Evolutionary conservation across 768 basidiomycete genomes (phyloP).

Genomic region (Suillus sp.): DNA sequence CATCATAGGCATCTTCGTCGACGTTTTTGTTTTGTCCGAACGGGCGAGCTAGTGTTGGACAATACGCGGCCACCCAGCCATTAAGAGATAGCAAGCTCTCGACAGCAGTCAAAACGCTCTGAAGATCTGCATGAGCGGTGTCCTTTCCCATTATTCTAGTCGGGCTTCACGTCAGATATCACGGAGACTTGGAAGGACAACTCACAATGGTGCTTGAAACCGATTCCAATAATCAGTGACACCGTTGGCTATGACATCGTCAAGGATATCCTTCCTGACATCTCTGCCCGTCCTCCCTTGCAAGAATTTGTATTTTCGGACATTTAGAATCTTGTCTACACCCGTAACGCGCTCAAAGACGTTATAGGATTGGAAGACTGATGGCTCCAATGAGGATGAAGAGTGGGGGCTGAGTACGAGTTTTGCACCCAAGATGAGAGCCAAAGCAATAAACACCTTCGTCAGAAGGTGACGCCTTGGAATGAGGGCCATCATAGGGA

Average conservation of each 20-base stretch:
- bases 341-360: slow-evolving; percentile 67
- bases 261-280: slow-evolving; percentile 78
- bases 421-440: slow-evolving; percentile 24
- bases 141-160: slow-evolving; percentile 76
- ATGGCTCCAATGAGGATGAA: slow-evolving; percentile 19
- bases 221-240: slow-evolving; percentile 88
- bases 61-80: slow-evolving; percentile 97
- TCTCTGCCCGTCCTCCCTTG: slow-evolving; percentile 90
- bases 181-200: slow-evolving; percentile 15
- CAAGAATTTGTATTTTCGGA: slow-evolving; percentile 84
- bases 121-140: slow-evolving; percentile 86
- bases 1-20: slow-evolving; percentile 73
- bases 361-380: slow-evolving; percentile 53
- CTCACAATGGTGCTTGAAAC: slow-evolving; percentile 90
- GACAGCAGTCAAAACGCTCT: slow-evolving; percentile 85
- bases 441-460: slow-evolving; percentile 19
- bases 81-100: slow-evolving; percentile 95
- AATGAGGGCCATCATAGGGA: slow-evolving; percentile 29
- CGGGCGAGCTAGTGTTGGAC: slow-evolving; percentile 90
- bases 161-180: neutral
- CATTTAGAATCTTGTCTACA: slow-evolving; percentile 81
- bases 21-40: slow-evolving; percentile 90
- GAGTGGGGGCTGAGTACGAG: slow-evolving; percentile 20
- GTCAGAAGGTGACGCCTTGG: slow-evolving; percentile 34
- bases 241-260: slow-evolving; percentile 73